These are phyloP conservation scores for Acacia melanoxylon DNA, from an alignment of 306 rosid genomes.

Conservation along the genomic window DNA sequence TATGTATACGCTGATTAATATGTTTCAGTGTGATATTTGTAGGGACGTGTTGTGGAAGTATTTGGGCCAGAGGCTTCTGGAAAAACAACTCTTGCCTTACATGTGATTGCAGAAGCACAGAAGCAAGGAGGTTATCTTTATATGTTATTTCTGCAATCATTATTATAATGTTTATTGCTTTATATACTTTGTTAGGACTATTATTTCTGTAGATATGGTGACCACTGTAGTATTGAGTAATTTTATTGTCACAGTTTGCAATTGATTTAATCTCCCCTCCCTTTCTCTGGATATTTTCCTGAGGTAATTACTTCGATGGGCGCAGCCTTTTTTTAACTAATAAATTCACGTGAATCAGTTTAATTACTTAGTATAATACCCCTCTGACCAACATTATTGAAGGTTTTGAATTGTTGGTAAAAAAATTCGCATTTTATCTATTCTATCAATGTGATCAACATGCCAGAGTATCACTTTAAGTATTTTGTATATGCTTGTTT, in stretches of 20 bases:
- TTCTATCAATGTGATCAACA: conserved; percentile 6
- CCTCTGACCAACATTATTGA: conserved; percentile 19
- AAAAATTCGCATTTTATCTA: background rate
- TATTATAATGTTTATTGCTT: conserved; percentile 9
- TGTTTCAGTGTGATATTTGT: conserved; percentile 26
- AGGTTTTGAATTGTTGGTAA: conserved; percentile 1
- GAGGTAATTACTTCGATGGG: background rate
- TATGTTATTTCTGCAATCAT: conserved; percentile 25
- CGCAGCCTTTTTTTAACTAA: background rate
- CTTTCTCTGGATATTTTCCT: background rate
- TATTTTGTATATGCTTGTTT: conserved; percentile 20
- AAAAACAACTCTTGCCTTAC: conserved; percentile 85
- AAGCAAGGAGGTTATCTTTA: conserved; percentile 79
- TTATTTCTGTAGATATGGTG: background rate
- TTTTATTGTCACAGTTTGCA: background rate
- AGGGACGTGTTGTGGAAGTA: conserved; percentile 97
- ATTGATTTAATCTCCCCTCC: background rate
- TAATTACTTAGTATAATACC: background rate
- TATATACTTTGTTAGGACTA: conserved; percentile 10
- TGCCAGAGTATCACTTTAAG: conserved; percentile 1
- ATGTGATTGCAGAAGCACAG: conserved; percentile 92
- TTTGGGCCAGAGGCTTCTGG: conserved; percentile 97
- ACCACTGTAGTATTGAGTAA: background rate
- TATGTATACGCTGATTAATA: conserved; percentile 19
- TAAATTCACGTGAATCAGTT: background rate